phyloP scores from a whole-genome alignment of 176 grass and related monocot genomes.

The Avena sativa region DNA sequence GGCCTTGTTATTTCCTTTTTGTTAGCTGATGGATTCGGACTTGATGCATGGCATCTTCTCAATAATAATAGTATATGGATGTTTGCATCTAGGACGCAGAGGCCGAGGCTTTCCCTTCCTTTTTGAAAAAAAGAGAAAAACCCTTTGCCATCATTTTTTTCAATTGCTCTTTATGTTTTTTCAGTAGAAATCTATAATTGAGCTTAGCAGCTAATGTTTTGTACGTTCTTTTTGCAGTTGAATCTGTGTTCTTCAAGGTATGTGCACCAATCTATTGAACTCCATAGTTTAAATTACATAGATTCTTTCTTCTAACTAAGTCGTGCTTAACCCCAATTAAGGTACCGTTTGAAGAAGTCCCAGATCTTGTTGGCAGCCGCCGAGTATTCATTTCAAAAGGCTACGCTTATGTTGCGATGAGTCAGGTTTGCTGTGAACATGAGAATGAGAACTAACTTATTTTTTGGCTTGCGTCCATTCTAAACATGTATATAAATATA shows the following conservation, averaged over 20 bases:
- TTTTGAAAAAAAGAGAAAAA: neutral
- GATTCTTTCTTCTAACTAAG: conserved; percentile 24
- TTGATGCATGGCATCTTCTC: neutral
- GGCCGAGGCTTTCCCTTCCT: neutral
- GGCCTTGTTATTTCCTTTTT: neutral
- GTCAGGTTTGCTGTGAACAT: conserved; percentile 62
- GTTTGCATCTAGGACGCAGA: neutral
- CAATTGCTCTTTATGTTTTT: conserved; percentile 20
- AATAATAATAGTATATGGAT: neutral
- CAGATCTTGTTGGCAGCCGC: conserved; percentile 78
- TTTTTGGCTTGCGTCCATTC: conserved; percentile 19
- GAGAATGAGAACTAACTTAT: conserved; percentile 18
- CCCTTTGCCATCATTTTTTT: neutral
- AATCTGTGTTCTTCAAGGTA: conserved; percentile 93
- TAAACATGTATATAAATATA: conserved; percentile 38
- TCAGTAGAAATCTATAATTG: conserved; percentile 10
- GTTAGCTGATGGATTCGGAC: neutral
- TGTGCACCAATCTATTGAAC: conserved; percentile 2
- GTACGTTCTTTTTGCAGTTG: conserved; percentile 60
- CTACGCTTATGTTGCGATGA: conserved; percentile 97
- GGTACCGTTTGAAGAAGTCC: conserved; percentile 98
- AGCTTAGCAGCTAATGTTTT: conserved; percentile 42
- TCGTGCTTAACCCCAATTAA: conserved; percentile 40
- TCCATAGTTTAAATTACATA: conserved; percentile 20
- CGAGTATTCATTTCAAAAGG: conserved; percentile 87